phyloP scores from a whole-genome alignment of 1,139 yeast genomes.

The Keqinozyma sinolaborantium region DNA sequence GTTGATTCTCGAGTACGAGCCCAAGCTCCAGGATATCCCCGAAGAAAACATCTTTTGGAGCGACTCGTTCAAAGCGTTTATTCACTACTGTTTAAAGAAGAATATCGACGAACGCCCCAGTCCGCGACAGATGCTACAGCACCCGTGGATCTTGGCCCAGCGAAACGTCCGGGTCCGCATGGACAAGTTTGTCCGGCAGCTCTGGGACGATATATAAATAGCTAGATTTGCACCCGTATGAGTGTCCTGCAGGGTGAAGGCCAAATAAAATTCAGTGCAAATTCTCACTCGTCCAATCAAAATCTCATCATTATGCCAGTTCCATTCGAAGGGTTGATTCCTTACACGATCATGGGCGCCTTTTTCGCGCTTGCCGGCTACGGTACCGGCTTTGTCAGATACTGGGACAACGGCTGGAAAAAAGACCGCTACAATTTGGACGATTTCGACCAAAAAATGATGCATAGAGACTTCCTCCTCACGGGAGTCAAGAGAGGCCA shows the following conservation, averaged over 20 bases:
- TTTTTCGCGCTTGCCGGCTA: slow-evolving; percentile 50
- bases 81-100: slow-evolving; percentile 77
- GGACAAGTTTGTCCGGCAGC: slow-evolving; percentile 79
- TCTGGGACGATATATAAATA: slow-evolving; percentile 54
- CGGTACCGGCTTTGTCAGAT: slow-evolving; percentile 44
- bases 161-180: slow-evolving; percentile 68
- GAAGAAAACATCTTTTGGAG: slow-evolving; percentile 79
- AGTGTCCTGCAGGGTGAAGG: too few relatives aligned
- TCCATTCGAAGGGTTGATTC: slow-evolving; percentile 50
- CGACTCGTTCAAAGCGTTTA: slow-evolving; percentile 75
- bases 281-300: neutral
- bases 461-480: slow-evolving; percentile 70
- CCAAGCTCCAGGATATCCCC: slow-evolving; percentile 72
- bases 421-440: slow-evolving; percentile 47
- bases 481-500: slow-evolving; percentile 77
- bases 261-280: too few relatives aligned
- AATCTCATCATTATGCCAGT: slow-evolving; percentile 31
- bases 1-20: slow-evolving; percentile 78
- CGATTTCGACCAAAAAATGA: slow-evolving; percentile 47
- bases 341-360: slow-evolving; percentile 47
- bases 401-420: slow-evolving; percentile 54
- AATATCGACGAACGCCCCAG: slow-evolving; percentile 80
- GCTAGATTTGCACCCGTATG: neutral
- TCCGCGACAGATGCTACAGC: slow-evolving; percentile 87
- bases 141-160: slow-evolving; percentile 88